Evolutionary conservation across 177 flowering plant genomes (phyloP).

Genomic region (Telopea speciosissima): DNA sequence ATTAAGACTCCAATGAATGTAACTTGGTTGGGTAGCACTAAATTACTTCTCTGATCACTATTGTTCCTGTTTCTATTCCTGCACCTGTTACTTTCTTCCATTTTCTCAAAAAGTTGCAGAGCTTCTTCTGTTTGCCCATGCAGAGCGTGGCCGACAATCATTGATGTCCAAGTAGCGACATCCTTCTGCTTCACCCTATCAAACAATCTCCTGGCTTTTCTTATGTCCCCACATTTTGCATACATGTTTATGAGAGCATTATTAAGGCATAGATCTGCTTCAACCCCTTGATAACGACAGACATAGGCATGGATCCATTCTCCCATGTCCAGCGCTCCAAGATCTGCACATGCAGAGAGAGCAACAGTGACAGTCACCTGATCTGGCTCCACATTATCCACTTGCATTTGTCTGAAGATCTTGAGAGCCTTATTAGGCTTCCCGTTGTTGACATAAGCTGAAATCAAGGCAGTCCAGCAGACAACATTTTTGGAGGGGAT

Average conservation of each 20-base stretch:
- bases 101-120: not conserved
- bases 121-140: conserved; percentile 2
- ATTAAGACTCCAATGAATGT: conserved; percentile 3
- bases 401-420: conserved; percentile 1
- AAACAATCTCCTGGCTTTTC: conserved; percentile 1
- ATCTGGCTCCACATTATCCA: not conserved
- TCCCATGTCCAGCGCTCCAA: conserved; percentile 1
- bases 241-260: conserved; percentile 1
- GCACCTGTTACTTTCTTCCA: not conserved
- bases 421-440: conserved; percentile 1
- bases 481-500: not conserved
- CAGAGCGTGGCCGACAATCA: not conserved
- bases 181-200: not conserved
- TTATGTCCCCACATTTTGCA: not conserved
- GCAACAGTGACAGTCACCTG: not conserved
- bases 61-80: not conserved
- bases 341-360: conserved; percentile 1
- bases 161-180: conserved; percentile 1
- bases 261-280: not conserved
- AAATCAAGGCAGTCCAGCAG: not conserved
- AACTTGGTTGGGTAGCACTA: not conserved
- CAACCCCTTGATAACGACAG: not conserved
- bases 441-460: conserved; percentile 1
- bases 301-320: not conserved
- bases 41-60: not conserved